Base-by-base conservation (phyloP, 768 basidiomycete species). In the Leccinum longicurvipes region DNA sequence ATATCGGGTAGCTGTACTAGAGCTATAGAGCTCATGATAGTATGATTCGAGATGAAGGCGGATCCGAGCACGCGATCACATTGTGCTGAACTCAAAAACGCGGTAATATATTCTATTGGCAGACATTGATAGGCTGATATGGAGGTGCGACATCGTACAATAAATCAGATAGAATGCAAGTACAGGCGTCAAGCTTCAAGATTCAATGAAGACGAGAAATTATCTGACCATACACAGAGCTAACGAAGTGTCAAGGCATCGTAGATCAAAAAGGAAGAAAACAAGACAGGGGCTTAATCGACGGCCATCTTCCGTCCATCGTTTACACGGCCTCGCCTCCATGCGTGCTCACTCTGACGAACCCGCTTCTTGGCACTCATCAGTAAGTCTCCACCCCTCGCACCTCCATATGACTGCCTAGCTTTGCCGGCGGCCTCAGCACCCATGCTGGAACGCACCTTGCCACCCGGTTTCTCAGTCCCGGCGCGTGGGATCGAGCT, bases 281-380 rank as follows among this genome's bases (percentile, higher is more conserved):
- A 51, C 17, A 28, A 44, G 28, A 49, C n/a, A 8, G 23, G 9
- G 4, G 15, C 17, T 36, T 55, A 64, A 36, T 64, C 59, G 10
- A 58, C 41, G 15, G 50, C 58, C 63, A 54, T 61, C 56, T 53
- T 25, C 50, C 44, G 51, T 10, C 56, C 57, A 27, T 47, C 62
- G 6, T 55, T 64, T 39, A 60, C 69, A 15, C 77, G 73, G 59
- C 82, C 88, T 65, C 72, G 75, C 65, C 86, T 73, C 60, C 84
- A 74, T 21, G 79, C 77, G 63, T 86, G 84, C 74, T 91, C 89
- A 62, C 88, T 91, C 76, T 88, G 87, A 66, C 89, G 82, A 52
- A 80, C 82, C 58, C 82, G 74, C 72, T 83, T 89, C 80, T 85
- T 89, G 61, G 85, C 85, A 54, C 82, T 85, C 77, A 84, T 77